phyloP scores from a whole-genome alignment of 2,329 filamentous ascomycete species.

The Stagonosporopsis vannaccii region DNA sequence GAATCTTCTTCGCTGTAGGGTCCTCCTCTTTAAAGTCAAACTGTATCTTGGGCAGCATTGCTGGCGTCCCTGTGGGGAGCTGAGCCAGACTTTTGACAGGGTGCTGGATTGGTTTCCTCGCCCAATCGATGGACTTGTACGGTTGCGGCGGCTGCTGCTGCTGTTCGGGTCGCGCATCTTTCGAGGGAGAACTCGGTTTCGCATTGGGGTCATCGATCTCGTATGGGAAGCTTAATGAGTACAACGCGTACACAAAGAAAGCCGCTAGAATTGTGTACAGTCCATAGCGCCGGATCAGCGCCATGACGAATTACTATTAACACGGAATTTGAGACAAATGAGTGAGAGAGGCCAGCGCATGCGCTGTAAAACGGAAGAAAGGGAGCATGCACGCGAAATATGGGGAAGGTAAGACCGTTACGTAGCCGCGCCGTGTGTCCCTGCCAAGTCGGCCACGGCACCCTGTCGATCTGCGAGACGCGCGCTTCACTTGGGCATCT shows the following conservation, averaged over 20 bases:
- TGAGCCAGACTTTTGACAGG: conserved; percentile 46
- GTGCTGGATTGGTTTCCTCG: conserved; percentile 50
- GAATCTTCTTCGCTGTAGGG: conserved; percentile 39
- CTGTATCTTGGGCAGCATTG: conserved; percentile 53
- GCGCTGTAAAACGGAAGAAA: not conserved
- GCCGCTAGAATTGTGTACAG: conserved; percentile 46
- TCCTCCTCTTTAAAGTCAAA: conserved; percentile 50
- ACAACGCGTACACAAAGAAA: conserved; percentile 47
- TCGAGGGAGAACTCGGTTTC: conserved; percentile 18
- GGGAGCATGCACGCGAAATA: conserved; percentile 6
- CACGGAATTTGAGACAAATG: conserved; percentile 2
- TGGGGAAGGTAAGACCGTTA: conserved; percentile 6
- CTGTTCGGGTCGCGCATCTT: conserved; percentile 12
- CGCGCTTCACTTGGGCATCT: not conserved
- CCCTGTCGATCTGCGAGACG: conserved; percentile 11
- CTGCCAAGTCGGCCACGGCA: conserved; percentile 18
- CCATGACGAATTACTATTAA: conserved; percentile 42
- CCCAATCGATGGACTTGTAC: conserved; percentile 49
- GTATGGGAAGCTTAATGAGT: conserved; percentile 48
- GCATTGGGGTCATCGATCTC: conserved; percentile 16
- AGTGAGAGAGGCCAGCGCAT: conserved; percentile 15
- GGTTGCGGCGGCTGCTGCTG: conserved; percentile 6
- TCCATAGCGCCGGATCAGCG: conserved; percentile 48
- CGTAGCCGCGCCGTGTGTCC: not conserved
- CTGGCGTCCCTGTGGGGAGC: conserved; percentile 49